These are phyloP conservation scores for Trichoderma sp. DNA, from an alignment of 2,329 filamentous ascomycete species.

Conservation along the genomic window DNA sequence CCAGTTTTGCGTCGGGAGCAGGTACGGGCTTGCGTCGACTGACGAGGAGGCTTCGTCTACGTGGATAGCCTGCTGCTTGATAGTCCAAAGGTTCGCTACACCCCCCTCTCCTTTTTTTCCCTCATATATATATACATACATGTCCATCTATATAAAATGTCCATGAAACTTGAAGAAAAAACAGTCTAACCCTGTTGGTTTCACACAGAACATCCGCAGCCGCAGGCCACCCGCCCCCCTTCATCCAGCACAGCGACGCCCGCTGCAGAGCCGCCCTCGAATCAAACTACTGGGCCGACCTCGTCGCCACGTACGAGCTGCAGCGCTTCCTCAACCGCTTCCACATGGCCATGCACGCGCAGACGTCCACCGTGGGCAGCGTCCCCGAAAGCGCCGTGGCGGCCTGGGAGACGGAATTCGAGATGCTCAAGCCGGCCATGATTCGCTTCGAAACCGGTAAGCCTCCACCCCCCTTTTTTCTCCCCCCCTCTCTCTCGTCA, in stretches of 20 bases:
- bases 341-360: slow-evolving; percentile 51
- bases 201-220: slow-evolving; percentile 31
- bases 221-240: slow-evolving; percentile 52
- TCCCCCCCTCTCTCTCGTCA: neutral
- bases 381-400: slow-evolving; percentile 52
- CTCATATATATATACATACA: neutral
- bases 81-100: slow-evolving; percentile 50
- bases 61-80: slow-evolving; percentile 57
- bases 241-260: slow-evolving; percentile 54
- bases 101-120: neutral
- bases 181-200: too few relatives aligned
- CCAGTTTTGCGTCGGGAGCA: slow-evolving; percentile 50
- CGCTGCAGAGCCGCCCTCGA: slow-evolving; percentile 46
- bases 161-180: neutral
- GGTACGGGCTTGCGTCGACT: slow-evolving; percentile 48
- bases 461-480: slow-evolving; percentile 4
- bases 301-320: slow-evolving; percentile 49
- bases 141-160: neutral
- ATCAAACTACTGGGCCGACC: slow-evolving; percentile 47
- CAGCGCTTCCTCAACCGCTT: slow-evolving; percentile 55
- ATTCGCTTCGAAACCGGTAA: slow-evolving; percentile 51
- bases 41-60: slow-evolving; percentile 57
- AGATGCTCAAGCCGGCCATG: slow-evolving; percentile 50
- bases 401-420: slow-evolving; percentile 56
- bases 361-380: slow-evolving; percentile 50